Conservation (phyloP, 805 yeast genomes). For the Saccharomycopsis sp. region DNA sequence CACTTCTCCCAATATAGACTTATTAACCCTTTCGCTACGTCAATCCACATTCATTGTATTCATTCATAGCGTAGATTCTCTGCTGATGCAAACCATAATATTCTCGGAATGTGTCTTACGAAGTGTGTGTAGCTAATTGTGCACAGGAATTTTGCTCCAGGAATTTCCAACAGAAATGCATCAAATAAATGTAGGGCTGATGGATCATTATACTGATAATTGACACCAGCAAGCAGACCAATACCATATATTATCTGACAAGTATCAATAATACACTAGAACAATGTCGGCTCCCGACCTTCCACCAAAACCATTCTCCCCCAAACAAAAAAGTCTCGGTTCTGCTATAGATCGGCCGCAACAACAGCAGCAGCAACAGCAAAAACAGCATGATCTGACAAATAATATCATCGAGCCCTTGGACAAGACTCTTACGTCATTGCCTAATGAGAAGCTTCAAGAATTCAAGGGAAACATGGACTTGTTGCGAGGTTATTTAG, state of each 20-base stretch:
- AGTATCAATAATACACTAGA: neutral
- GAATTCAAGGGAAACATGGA: conserved; percentile 7
- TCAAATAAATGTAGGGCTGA: no score
- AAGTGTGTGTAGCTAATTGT: neutral
- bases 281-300: neutral
- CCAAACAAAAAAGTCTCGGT: neutral
- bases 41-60: neutral
- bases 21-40: no score
- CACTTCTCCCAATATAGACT: neutral
- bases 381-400: neutral
- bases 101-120: neutral
- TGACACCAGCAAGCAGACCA: no score
- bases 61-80: neutral
- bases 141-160: neutral
- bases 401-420: conserved; percentile 3
- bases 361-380: neutral
- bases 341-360: neutral
- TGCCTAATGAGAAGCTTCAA: conserved; percentile 12
- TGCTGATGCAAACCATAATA: neutral
- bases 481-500: conserved; percentile 10
- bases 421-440: conserved; percentile 1
- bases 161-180: neutral
- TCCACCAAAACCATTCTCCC: neutral
- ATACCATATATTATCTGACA: neutral
- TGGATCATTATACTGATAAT: no score